Percentiles rank a stretch among this genome's conserved stretches.
Evolutionary conservation across 768 basidiomycete genomes (phyloP).

Genomic region (Tricholoma matsutake): DNA sequence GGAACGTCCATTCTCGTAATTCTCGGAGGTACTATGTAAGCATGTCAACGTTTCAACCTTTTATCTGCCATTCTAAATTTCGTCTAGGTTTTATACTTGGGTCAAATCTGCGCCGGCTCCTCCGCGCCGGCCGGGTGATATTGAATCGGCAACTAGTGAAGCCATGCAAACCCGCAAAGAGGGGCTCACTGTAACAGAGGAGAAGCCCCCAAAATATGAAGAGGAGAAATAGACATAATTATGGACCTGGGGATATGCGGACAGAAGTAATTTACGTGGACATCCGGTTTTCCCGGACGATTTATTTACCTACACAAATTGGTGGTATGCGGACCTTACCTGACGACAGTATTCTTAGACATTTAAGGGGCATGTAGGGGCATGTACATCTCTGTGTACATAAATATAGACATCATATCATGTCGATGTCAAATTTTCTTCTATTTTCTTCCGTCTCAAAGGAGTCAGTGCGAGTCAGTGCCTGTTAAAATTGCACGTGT

Average conservation of each 20-base stretch:
- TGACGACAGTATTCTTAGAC: no score
- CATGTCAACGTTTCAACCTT: slow-evolving; percentile 1
- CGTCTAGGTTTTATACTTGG: slow-evolving; percentile 50
- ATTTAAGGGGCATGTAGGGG: no score
- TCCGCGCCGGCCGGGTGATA: slow-evolving; percentile 32
- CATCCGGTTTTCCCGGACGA: neutral
- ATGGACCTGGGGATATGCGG: neutral
- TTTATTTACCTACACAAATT: neutral
- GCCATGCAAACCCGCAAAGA: slow-evolving; percentile 12
- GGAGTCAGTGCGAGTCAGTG: no score
- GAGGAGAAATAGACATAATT: slow-evolving; percentile 7
- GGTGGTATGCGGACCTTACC: no score
- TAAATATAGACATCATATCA: no score
- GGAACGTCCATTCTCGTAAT: slow-evolving; percentile 65
- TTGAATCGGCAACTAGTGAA: slow-evolving; percentile 32
- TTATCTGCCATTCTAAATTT: neutral
- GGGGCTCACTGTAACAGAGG: slow-evolving; percentile 23
- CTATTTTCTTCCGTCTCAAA: no score
- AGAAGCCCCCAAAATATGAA: slow-evolving; percentile 7
- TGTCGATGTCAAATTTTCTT: no score
- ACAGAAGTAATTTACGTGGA: neutral
- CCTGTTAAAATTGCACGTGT: no score
- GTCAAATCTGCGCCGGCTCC: slow-evolving; percentile 30
- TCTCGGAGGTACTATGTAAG: slow-evolving; percentile 64
- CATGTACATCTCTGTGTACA: no score